Evolutionary conservation across 345 rosid genomes (phyloP), one percentile per base, ranked within the genome.

Genomic region (Iberis pinnata): DNA sequence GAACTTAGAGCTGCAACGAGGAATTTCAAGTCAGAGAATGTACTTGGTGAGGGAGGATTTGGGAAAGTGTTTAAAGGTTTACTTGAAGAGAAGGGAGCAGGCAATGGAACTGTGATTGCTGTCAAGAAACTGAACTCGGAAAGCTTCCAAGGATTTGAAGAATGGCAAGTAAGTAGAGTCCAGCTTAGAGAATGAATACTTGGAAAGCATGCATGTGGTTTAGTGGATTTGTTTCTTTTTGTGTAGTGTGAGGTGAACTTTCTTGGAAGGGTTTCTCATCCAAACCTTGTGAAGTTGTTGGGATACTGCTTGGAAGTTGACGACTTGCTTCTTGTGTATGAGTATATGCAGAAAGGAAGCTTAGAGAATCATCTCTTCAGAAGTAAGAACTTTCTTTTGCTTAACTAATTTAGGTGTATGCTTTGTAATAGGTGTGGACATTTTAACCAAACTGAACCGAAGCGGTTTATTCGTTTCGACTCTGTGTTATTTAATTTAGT

Each of bases 281-380:
- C 95, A 8, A 75, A 90, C 70, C 92, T 90, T 1, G 98, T 90
- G 55, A 82, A 56, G 70, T 73, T 90, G 33, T 46, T 84, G 49
- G 98, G 98, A 43, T 90, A 87, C 43, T 90, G 95, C 44, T 75
- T 61, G 69, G 98, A 90, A 56, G 82, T 76, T n/a, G 64, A 49
- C 12, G 96, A 82, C 29, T 89, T 90, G 42, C 98, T 90, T 57
- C 83, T 90, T 1, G 80, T 80, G 35, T 84, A 89, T 17, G 97
- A 89, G 61, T 89, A 73, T 49, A 84, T 86, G 97, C 96, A 84
- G 47, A 90, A 79, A 63, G 98, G 98, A 26, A 90, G 98, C 77
- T 70, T 90, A 73, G 98, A 87, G 69, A 79, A 90, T 69, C 98
- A 90, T 69, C 66, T 90, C 18, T 90, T 90, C 51, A 81, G 96